Evolutionary conservation across 345 rosid species (phyloP).

Genomic region (Brassica cretica): DNA sequence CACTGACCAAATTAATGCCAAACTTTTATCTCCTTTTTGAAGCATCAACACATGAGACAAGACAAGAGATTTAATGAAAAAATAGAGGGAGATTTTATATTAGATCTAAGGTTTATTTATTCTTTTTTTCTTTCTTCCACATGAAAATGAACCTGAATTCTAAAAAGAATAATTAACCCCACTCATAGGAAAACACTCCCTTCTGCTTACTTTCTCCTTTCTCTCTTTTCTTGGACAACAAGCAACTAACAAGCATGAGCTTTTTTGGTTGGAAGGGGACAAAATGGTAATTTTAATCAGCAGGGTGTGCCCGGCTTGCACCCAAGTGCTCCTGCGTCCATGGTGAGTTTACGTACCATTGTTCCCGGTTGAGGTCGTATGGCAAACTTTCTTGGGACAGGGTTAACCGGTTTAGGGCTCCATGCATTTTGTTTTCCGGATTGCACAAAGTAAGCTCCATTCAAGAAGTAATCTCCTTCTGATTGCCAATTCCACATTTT

Average conservation of each 20-base stretch:
- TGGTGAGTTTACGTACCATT: conserved; percentile 44
- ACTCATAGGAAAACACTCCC: not conserved
- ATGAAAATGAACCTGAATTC: conserved; percentile 6
- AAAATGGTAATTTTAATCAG: conserved; percentile 25
- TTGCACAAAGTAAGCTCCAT: conserved; percentile 69
- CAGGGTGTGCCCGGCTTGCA: conserved; percentile 40
- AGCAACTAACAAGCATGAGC: conserved; percentile 7
- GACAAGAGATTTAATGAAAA: not conserved
- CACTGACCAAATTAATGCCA: not conserved
- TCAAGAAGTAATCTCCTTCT: conserved; percentile 58
- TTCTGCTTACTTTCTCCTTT: not conserved
- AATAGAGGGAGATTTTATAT: not conserved
- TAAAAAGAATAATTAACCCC: conserved; percentile 22
- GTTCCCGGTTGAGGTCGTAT: conserved; percentile 55
- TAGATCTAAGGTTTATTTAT: conserved; percentile 12
- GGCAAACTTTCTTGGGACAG: conserved; percentile 27
- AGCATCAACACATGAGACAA: conserved; percentile 8
- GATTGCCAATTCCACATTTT: conserved; percentile 71
- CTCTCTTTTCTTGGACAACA: conserved; percentile 9
- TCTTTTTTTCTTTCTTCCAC: conserved; percentile 2
- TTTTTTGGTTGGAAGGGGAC: not conserved
- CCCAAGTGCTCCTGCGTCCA: conserved; percentile 52
- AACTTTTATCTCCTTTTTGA: not conserved
- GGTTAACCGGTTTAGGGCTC: conserved; percentile 15
- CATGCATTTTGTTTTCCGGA: conserved; percentile 50